Evolutionary conservation across 1,284 basidiomycete species (phyloP).

Genomic region (Taiwanofungus camphoratus): DNA sequence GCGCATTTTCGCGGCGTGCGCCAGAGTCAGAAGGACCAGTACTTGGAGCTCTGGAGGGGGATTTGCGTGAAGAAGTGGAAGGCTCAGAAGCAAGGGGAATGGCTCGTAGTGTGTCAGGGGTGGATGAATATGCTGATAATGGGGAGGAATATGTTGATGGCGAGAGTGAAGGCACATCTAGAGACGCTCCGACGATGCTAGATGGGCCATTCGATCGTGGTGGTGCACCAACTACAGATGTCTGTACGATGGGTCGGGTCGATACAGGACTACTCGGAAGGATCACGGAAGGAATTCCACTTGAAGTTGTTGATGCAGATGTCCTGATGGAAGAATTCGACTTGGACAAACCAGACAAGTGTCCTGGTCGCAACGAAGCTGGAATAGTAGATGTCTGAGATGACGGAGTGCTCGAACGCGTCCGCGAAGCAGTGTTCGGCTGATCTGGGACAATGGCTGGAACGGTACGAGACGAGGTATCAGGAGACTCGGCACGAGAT

Average conservation of each 20-base stretch:
- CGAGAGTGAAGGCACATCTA: conserved; percentile 25
- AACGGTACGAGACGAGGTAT: conserved; percentile 16
- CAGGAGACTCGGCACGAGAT: conserved; percentile 21
- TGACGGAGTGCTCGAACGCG: conserved; percentile 21
- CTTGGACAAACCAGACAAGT: conserved; percentile 32
- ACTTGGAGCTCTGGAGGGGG: conserved; percentile 15
- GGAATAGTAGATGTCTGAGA: conserved; percentile 23
- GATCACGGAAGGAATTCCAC: conserved; percentile 23
- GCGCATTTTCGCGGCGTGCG: conserved; percentile 52
- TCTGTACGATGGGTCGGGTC: conserved; percentile 8
- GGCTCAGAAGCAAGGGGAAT: conserved; percentile 7
- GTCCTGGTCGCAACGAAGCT: conserved; percentile 31
- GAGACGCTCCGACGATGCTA: conserved; percentile 15
- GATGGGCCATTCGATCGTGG: conserved; percentile 16
- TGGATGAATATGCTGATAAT: conserved; percentile 18
- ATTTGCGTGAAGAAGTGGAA: conserved; percentile 12
- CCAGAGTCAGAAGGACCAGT: conserved; percentile 15
- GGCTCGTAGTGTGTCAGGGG: conserved; percentile 14
- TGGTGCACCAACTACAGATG: conserved; percentile 9
- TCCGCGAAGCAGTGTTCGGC: conserved; percentile 17
- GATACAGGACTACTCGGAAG: conserved; percentile 19
- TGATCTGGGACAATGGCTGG: conserved; percentile 13
- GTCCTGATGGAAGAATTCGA: conserved; percentile 23
- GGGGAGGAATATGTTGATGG: conserved; percentile 23
- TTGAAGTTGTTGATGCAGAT: conserved; percentile 19